Evolutionary conservation across 2,329 filamentous ascomycete species (phyloP).

Genomic region (Cercospora sesami): DNA sequence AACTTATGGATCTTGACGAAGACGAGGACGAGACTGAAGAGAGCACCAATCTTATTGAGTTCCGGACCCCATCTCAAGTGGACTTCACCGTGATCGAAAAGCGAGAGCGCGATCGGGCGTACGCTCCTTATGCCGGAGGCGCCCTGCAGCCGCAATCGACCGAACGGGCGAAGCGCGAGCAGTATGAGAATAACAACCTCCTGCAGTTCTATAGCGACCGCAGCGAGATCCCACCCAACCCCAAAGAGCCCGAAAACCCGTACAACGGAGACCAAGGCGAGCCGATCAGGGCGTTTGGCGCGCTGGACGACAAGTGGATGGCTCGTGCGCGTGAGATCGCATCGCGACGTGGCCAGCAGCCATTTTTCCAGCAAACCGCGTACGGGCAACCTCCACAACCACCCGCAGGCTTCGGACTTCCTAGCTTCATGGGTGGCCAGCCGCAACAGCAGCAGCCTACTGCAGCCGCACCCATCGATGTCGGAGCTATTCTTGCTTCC

Average conservation of each 20-base stretch:
- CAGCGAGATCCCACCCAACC: slow-evolving; percentile 50
- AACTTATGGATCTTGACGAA: slow-evolving; percentile 64
- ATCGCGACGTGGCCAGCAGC: slow-evolving; percentile 19
- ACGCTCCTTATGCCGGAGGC: slow-evolving; percentile 49
- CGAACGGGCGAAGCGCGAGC: slow-evolving; percentile 47
- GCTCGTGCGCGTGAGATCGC: slow-evolving; percentile 25
- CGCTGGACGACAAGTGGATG: slow-evolving; percentile 35
- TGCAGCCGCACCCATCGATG: slow-evolving; percentile 4
- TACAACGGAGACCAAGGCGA: slow-evolving; percentile 34
- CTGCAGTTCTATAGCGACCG: slow-evolving; percentile 50
- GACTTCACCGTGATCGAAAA: slow-evolving; percentile 47
- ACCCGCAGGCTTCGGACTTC: slow-evolving; percentile 17
- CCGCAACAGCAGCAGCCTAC: slow-evolving; percentile 16
- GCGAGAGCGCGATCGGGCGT: slow-evolving; percentile 48
- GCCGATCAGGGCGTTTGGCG: slow-evolving; percentile 42
- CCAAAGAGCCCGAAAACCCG: slow-evolving; percentile 47
- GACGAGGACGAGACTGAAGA: slow-evolving; percentile 59
- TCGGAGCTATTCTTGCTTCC: slow-evolving; percentile 12
- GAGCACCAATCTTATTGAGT: slow-evolving; percentile 51
- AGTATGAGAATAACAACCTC: slow-evolving; percentile 49
- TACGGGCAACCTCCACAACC: slow-evolving; percentile 11
- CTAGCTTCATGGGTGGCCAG: slow-evolving; percentile 9
- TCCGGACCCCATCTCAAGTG: slow-evolving; percentile 42
- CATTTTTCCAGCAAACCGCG: not conserved
- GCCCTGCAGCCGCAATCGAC: slow-evolving; percentile 42